phyloP scores from a whole-genome alignment of 202 grass and related monocot species.

The Miscanthus sacchariflorus region DNA sequence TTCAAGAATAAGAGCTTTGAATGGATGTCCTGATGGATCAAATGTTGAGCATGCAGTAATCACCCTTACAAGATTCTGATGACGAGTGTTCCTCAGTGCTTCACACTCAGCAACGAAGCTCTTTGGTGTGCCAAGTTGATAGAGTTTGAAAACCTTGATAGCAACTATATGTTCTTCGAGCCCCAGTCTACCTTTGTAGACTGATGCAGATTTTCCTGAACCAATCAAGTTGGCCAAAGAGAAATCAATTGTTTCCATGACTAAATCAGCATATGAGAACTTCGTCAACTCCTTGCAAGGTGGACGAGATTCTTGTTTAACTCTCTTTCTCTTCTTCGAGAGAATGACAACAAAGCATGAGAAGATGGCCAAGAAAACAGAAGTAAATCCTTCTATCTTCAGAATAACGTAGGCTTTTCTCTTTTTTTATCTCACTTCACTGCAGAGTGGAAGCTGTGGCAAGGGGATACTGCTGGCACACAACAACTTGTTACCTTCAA shows the following conservation, averaged over 20 bases:
- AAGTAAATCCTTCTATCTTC: background rate
- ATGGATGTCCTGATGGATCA: slow-evolving; percentile 55
- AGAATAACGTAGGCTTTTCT: background rate
- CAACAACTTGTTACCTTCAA: slow-evolving; percentile 53
- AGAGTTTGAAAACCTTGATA: slow-evolving; percentile 67
- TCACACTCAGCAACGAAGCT: slow-evolving; percentile 57
- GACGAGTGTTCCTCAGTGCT: slow-evolving; percentile 53
- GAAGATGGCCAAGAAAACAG: slow-evolving; percentile 4
- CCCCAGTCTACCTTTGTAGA: slow-evolving; percentile 50
- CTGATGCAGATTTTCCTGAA: slow-evolving; percentile 51
- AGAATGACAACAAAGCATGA: background rate
- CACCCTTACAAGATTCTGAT: slow-evolving; percentile 58
- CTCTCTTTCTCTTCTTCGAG: slow-evolving; percentile 30
- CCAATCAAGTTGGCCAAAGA: slow-evolving; percentile 54
- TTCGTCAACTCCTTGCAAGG: background rate
- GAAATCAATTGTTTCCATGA: slow-evolving; percentile 53
- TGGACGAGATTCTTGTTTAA: background rate
- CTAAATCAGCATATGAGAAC: slow-evolving; percentile 53
- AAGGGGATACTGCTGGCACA: slow-evolving; percentile 36
- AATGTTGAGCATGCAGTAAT: slow-evolving; percentile 48
- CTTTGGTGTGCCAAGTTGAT: slow-evolving; percentile 36
- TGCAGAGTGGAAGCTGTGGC: slow-evolving; percentile 42
- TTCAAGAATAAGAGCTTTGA: slow-evolving; percentile 60
- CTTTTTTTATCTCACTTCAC: background rate
- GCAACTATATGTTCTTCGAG: slow-evolving; percentile 42